Evolutionary conservation across 805 yeast species (phyloP).

Genomic region (Lachancea lanzarotensis): DNA sequence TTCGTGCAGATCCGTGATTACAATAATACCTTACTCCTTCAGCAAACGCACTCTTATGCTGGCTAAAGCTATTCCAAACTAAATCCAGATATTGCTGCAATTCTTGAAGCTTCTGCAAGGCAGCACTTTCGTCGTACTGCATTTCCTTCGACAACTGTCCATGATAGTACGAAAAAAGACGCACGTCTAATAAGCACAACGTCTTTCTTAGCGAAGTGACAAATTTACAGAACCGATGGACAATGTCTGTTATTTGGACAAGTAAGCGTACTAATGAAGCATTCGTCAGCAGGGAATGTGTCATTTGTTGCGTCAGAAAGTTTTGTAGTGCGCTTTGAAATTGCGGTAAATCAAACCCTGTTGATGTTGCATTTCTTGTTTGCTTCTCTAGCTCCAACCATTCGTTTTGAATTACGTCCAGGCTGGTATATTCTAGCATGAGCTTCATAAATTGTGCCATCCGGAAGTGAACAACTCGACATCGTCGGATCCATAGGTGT

Average conservation of each 20-base stretch:
- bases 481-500: slow-evolving; percentile 46
- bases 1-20: slow-evolving; percentile 43
- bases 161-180: slow-evolving; percentile 36
- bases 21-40: slow-evolving; percentile 43
- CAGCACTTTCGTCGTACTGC: slow-evolving; percentile 36
- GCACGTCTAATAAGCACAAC: slow-evolving; percentile 39
- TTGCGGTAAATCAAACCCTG: neutral
- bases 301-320: slow-evolving; percentile 25
- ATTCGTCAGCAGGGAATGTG: slow-evolving; percentile 21
- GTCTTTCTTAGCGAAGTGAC: slow-evolving; percentile 22
- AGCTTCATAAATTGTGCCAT: slow-evolving; percentile 32
- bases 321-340: slow-evolving; percentile 22
- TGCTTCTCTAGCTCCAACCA: slow-evolving; percentile 7
- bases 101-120: slow-evolving; percentile 36
- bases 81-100: slow-evolving; percentile 37
- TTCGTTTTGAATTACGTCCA: slow-evolving; percentile 22
- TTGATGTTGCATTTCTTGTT: neutral
- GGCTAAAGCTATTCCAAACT: slow-evolving; percentile 40
- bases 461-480: slow-evolving; percentile 47
- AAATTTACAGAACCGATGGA: slow-evolving; percentile 29
- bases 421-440: slow-evolving; percentile 21
- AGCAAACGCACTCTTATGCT: slow-evolving; percentile 40
- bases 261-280: slow-evolving; percentile 23
- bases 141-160: slow-evolving; percentile 34
- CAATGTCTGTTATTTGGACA: slow-evolving; percentile 26